Base-by-base conservation (phyloP, 352 stramenopile genomes). In the Globisporangium echinulatum region DNA sequence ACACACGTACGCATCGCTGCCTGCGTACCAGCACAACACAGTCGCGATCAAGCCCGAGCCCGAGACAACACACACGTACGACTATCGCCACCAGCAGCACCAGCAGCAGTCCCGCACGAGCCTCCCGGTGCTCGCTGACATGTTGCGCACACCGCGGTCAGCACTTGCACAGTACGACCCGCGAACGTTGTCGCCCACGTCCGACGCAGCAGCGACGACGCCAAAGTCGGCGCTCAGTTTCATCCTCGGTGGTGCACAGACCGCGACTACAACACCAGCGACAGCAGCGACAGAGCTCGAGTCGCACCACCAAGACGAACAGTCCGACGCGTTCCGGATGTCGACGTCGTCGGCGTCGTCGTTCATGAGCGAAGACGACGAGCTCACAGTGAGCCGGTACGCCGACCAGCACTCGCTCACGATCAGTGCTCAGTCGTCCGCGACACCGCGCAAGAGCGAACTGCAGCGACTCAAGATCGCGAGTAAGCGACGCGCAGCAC, bases 181-280 rank as follows among this genome's bases (percentile, higher is more conserved):
- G 33, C 15, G n/a, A 15, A 6, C 11, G 47, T 37, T 5, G 1
- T 17, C 47, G n/a, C 43, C 3, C 43, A 33, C 43, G 11, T 17
- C 47, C 25, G 47, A 15, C 4, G n/a, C 33, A 47, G 9, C 25
- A 11, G 14, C 36, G 13, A 19, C 37, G 52, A 37, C 52, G 6
- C 52, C 52, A 11, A 59, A 59, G 54, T 59, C 54, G 25, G 38
- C 54, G 13, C 54, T 59, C 17, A 59, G 54, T 42, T 59, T 59
- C 54, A 59, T 59, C 39, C 54, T 59, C 14, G 54, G 46, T 42
- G 39, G 10, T 17, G 36, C 43, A 5, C 43, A 48, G 25, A 33
- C 25, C 43, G 43, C 43, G 15, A 33, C 5, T 5, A 6, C 44
- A 9, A 17, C 7, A 4, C 1, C 50, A 15, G 13, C 36, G 11